Evolutionary conservation across 139 green algal species (phyloP), one percentile per base, ranked within the genome.

Genomic region (Micractinium conductrix): DNA sequence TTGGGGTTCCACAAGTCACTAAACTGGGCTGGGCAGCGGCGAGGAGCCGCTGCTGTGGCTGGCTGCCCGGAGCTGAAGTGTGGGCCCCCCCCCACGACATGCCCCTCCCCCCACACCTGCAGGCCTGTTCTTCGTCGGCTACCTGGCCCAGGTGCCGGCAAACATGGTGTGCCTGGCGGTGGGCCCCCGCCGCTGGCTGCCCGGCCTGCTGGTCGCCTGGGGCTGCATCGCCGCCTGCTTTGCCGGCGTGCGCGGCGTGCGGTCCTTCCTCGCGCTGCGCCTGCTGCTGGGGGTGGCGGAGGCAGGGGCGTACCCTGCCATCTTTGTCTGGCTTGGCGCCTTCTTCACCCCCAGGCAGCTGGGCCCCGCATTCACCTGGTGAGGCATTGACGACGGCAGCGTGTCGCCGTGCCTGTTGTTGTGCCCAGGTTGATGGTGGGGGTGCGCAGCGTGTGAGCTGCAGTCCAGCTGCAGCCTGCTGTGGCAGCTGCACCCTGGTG

Each of bases 41-140:
- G n/a, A n/a, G n/a, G n/a, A n/a, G n/a, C n/a, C n/a, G n/a, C n/a
- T n/a, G n/a, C n/a, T n/a, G n/a, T n/a, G n/a, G n/a, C n/a, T 22
- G 8, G 10, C 2, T 62, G 2, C 8, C 7, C 26, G 19, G 8
- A 21, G 10, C 53, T 5, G 53, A 30, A 28, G 5, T 62, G 10
- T 62, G 53, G 24, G 53, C 24, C 53, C 2, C 0, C n/a, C 4
- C n/a, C 40, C n/a, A 42, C 33, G 38, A 26, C 12, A 45, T 48
- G 68, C 76, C 50, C 30, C 43, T 37, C 58, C 30, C 12, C 40
- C 14, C 73, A n/a, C 44, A 0, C 69, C 55, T 28, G 69, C 88
- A 84, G 73, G 90, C 21, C 70, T 93, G 12, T 95, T 95, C 79
- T 95, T 94, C 70, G 45, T 95, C 4, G 90, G 91, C 48, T 95